Base-by-base conservation (phyloP, 192 early-diverging fungal species). In the Phycomyces nitens region DNA sequence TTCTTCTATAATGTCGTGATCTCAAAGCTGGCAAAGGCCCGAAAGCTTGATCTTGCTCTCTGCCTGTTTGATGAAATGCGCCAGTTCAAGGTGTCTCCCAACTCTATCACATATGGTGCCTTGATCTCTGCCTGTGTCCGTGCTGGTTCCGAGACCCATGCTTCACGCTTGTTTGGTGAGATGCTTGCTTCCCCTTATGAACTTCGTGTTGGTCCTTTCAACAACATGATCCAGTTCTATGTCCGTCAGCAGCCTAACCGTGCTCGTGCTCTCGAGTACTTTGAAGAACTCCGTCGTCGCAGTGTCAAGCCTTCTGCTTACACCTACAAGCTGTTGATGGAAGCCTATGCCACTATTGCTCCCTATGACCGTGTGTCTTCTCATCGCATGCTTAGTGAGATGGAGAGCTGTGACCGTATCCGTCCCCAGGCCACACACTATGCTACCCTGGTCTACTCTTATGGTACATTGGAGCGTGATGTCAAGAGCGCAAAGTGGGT, bases 161-260 rank as follows among this genome's bases (percentile, higher is more conserved):
- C 84, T 0, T 59, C 73, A 44, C 66, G 70, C n/a, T 52, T 75
- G n/a, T 81, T 85, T 20, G 58, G 60, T 52, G 76, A 85, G 38
- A 81, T 83, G 84, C 65, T 70, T 15, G 66, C 74, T 12, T 64
- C 73, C n/a, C 64, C 64, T 26, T 82, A 78, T 61, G 72, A 81
- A 54, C 79, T 79, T 6, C 76, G 81, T 18, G 71, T 81, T n/a
- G 81, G 73, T 22, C 80, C 79, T 1, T 82, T 78, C 50, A 85
- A 85, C 61, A 66, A 78, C 56, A 83, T 85, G 81, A 85, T 85
- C 12, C 84, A 85, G 62, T 85, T 83, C 52, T 83, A 85, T 62
- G 78, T 80, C 5, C 80, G 81, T 11, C 79, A 85, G 44, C 70
- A 79, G 47, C 76, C 65, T 23, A 66, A 80, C 60, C 82, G 84